phyloP scores from a whole-genome alignment of 441 rosid genomes.

The Adansonia rubrostipa region DNA sequence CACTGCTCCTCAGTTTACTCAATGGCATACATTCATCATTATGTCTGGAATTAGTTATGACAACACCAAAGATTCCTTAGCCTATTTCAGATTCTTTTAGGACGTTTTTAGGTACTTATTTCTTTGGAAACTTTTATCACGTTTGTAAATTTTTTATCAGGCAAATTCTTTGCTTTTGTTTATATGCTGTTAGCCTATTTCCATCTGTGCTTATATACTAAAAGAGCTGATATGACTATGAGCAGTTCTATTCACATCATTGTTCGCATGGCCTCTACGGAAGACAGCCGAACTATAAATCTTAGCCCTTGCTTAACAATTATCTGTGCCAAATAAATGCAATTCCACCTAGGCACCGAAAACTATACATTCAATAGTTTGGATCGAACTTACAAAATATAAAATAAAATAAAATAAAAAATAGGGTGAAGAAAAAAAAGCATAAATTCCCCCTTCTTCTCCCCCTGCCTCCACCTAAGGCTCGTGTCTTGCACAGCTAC shows the following conservation, averaged over 20 bases:
- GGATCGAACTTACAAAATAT: neutral
- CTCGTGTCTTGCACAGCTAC: neutral
- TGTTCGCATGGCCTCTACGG: neutral
- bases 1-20: neutral
- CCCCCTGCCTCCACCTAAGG: neutral
- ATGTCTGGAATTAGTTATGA: neutral
- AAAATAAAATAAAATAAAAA: neutral
- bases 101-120: conserved; percentile 1
- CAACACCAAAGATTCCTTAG: neutral
- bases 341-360: conserved; percentile 11
- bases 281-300: neutral
- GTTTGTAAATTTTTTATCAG: neutral
- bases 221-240: neutral
- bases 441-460: neutral
- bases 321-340: neutral
- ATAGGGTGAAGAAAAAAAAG: neutral
- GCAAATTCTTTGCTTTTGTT: neutral
- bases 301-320: neutral
- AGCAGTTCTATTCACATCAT: neutral
- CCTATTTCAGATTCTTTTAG: conserved; percentile 10
- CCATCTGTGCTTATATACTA: neutral
- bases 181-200: neutral
- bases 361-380: neutral
- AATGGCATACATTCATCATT: neutral
- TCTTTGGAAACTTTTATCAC: neutral